A percentile compares a stretch with the other conserved stretches of the same genome.
phyloP scores from a whole-genome alignment of 139 green algal species.

The Marvania coccoides region DNA sequence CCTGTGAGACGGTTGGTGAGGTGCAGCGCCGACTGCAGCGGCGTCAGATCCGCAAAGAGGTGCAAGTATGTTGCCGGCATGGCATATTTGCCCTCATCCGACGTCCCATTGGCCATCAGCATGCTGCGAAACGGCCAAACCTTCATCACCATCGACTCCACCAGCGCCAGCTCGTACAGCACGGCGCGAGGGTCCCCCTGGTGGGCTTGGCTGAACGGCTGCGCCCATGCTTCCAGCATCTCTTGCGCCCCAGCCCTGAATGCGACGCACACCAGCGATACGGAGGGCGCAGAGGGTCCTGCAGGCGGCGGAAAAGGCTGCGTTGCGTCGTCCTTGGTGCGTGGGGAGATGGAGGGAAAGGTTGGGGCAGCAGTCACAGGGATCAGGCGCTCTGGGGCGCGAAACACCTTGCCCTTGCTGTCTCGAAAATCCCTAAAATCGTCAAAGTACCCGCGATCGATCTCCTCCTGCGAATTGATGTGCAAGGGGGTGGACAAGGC shows the following conservation, averaged over 20 bases:
- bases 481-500: not conserved
- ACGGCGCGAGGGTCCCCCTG: not conserved
- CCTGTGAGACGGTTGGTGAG: constrained; percentile 43
- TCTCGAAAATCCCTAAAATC: constrained; percentile 42
- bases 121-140: constrained; percentile 37
- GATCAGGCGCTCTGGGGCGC: constrained; percentile 8
- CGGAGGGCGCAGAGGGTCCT: too few species aligned
- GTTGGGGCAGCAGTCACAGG: not conserved
- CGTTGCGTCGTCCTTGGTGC: not conserved
- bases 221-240: constrained; percentile 32
- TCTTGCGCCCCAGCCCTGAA: constrained; percentile 41
- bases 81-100: not conserved
- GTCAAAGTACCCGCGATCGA: constrained; percentile 47
- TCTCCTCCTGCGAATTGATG: constrained; percentile 27
- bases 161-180: constrained; percentile 29
- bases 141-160: constrained; percentile 40
- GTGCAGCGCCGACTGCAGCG: constrained; percentile 9
- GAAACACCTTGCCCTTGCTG: constrained; percentile 35
- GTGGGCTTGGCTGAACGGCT: constrained; percentile 12
- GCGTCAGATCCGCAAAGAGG: constrained; percentile 26
- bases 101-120: constrained; percentile 13
- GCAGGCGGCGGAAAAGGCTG: not conserved
- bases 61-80: constrained; percentile 11
- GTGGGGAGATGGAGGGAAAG: constrained; percentile 12
- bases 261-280: constrained; percentile 29